phyloP scores from a whole-genome alignment of 805 yeast species.

The Ogataea pignaliae region DNA sequence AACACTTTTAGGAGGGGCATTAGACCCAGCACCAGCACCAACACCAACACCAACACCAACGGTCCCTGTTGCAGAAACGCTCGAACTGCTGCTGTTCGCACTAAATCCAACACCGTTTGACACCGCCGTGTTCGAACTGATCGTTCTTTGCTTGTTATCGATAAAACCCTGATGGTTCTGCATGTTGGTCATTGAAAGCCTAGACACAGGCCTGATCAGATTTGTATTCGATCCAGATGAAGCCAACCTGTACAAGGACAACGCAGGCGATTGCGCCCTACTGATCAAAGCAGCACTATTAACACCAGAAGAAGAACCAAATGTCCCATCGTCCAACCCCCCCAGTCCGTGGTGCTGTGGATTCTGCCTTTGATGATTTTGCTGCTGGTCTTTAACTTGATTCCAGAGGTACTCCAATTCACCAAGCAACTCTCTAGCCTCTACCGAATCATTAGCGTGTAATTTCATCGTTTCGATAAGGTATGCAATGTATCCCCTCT shows the following conservation, averaged over 20 bases:
- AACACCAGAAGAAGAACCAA: neutral
- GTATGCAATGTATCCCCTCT: constrained; percentile 60
- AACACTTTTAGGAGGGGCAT: constrained; percentile 18
- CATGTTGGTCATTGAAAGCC: constrained; percentile 20
- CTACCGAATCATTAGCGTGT: constrained; percentile 64
- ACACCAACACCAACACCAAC: constrained; percentile 5
- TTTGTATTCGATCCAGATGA: constrained; percentile 26
- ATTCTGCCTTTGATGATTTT: constrained; percentile 44
- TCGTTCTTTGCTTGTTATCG: constrained; percentile 11
- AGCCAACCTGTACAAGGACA: constrained; percentile 29
- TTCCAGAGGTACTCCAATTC: constrained; percentile 76
- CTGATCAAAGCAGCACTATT: constrained; percentile 3
- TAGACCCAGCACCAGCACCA: constrained; percentile 13
- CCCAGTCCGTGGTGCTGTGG: constrained; percentile 4
- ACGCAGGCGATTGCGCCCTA: constrained; percentile 31
- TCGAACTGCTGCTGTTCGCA: constrained; percentile 7
- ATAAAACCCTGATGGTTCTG: constrained; percentile 1
- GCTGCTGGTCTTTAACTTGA: constrained; percentile 40
- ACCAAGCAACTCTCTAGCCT: constrained; percentile 57
- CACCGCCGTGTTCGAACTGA: constrained; percentile 17
- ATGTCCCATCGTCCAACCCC: neutral
- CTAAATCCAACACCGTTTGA: constrained; percentile 9
- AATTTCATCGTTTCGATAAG: constrained; percentile 69
- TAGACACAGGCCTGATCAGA: constrained; percentile 26
- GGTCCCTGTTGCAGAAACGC: constrained; percentile 8